A percentile compares a stretch with the other conserved stretches of the same genome.
Conservation (phyloP, 2,329 filamentous ascomycete genomes). For the Hirsutella minnesotensis region DNA sequence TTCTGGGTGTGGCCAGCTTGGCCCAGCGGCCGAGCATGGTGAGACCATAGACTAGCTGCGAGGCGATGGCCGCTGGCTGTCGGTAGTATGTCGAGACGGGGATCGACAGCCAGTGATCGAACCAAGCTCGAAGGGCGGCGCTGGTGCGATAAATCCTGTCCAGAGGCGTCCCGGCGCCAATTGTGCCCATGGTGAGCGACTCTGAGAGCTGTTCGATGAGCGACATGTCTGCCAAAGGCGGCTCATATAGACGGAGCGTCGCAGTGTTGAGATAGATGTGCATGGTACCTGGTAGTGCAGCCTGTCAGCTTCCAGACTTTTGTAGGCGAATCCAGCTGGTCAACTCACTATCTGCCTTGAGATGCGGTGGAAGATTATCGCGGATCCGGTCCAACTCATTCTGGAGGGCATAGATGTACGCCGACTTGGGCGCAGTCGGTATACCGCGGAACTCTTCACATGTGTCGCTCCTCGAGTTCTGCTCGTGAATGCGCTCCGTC, state of each 20-base stretch:
- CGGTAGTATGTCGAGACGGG: slow-evolving; percentile 29
- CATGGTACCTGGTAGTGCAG: slow-evolving; percentile 23
- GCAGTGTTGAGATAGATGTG: slow-evolving; percentile 27
- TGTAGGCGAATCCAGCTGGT: not conserved
- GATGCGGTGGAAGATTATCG: slow-evolving; percentile 18
- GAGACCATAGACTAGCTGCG: slow-evolving; percentile 37
- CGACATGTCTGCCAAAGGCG: slow-evolving; percentile 28
- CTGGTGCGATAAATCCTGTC: slow-evolving; percentile 39
- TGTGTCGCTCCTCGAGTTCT: slow-evolving; percentile 22
- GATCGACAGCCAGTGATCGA: slow-evolving; percentile 34
- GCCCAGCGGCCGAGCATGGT: slow-evolving; percentile 40
- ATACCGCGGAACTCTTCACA: slow-evolving; percentile 22
- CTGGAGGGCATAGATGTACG: slow-evolving; percentile 34
- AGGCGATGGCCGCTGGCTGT: slow-evolving; percentile 31
- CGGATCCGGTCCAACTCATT: slow-evolving; percentile 30
- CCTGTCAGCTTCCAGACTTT: not conserved
- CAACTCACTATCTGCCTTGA: slow-evolving; percentile 26
- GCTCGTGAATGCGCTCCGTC: slow-evolving; percentile 34
- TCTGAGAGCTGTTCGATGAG: slow-evolving; percentile 30
- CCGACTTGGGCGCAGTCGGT: slow-evolving; percentile 27
- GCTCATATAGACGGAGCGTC: slow-evolving; percentile 33
- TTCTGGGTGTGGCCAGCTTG: slow-evolving; percentile 28
- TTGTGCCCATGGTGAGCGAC: slow-evolving; percentile 24
- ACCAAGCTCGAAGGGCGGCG: slow-evolving; percentile 34
- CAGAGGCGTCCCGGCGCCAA: slow-evolving; percentile 28